Base-by-base conservation (phyloP, 352 stramenopile species). In the Labyrinthula sp. region DNA sequence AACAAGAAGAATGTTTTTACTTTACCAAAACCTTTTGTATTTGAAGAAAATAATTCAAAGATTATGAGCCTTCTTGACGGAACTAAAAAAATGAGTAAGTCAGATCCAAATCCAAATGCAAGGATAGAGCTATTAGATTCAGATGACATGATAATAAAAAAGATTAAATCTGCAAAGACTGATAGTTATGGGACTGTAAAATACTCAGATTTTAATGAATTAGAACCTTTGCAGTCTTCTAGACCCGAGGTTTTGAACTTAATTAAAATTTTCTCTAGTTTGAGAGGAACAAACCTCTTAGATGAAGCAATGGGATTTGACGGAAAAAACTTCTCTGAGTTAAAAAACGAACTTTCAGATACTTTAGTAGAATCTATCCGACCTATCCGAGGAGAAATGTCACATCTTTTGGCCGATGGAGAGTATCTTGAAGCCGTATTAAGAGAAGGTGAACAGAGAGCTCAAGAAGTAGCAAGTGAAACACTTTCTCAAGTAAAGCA, bases 51-150 rank as follows among this genome's bases (percentile, higher is more conserved):
- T 33, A 75, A 83, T 2, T 77, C 78, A 17, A 77, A 88, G 10
- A 83, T 97, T 40, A 97, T 99, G 89, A 93, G 72, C 64, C 67
- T 99, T 30, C 75, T 73, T 0, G 77, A 96, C 40, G 85, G 84
- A 12, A 90, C 65, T 18, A 79, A 69, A 40, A 99, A 99, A 71
- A 99, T 99, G 90, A 95, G 81, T 62, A 99, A 99, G 67, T 90
- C 70, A 25, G 85, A 59, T 30, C 45, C 48, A 14, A 22, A 14
- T n/a, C 20, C n/a, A 17, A 30, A n/a, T 4, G 35, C 27, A 5
- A 31, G 50, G 21, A 59, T 59, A 28, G 17, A 55, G 12, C 25
- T 59, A 15, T 43, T 20, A 7, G 50, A 59, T 33, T 20, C 23
- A 2, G 14, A 27, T 10, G 50, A 59, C 30, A 15, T 20, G 7